Evolutionary conservation across 202 grass and related monocot genomes (phyloP).

Genomic region (Miscanthus sacchariflorus): DNA sequence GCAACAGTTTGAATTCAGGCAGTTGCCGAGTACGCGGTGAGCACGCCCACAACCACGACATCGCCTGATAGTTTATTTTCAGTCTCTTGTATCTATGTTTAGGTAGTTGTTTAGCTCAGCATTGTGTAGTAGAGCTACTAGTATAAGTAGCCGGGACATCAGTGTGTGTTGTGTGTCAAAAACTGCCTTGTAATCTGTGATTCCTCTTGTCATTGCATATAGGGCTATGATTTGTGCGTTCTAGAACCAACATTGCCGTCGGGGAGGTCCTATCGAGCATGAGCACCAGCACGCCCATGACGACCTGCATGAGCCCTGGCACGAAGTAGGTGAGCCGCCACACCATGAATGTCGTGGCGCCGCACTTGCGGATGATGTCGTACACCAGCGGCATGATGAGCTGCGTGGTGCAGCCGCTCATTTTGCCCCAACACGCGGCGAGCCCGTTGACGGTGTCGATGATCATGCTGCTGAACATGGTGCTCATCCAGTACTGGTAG

Average conservation of each 20-base stretch:
- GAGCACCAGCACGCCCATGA: slow-evolving; percentile 74
- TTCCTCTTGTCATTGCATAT: no score
- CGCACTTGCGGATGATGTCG: slow-evolving; percentile 56
- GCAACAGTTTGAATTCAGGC: no score
- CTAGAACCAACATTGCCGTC: slow-evolving; percentile 57
- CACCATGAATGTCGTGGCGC: slow-evolving; percentile 54
- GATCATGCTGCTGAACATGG: slow-evolving; percentile 84
- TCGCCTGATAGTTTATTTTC: no score
- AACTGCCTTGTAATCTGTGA: no score
- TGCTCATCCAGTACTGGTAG: slow-evolving; percentile 84
- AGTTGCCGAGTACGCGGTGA: no score
- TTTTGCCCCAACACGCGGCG: slow-evolving; percentile 71
- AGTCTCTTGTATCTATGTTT: no score
- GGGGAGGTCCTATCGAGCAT: slow-evolving; percentile 73
- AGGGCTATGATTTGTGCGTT: no score
- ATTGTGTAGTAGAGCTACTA: no score
- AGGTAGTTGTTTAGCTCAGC: no score
- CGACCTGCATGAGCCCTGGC: slow-evolving; percentile 58
- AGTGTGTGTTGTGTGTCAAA: no score
- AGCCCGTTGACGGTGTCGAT: slow-evolving; percentile 63
- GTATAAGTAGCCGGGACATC: no score
- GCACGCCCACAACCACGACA: no score
- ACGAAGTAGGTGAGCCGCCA: slow-evolving; percentile 87
- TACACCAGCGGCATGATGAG: slow-evolving; percentile 77
- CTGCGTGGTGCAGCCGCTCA: slow-evolving; percentile 75